Base-by-base conservation (phyloP, 768 basidiomycete genomes). In the Agrocybe chaxingu region DNA sequence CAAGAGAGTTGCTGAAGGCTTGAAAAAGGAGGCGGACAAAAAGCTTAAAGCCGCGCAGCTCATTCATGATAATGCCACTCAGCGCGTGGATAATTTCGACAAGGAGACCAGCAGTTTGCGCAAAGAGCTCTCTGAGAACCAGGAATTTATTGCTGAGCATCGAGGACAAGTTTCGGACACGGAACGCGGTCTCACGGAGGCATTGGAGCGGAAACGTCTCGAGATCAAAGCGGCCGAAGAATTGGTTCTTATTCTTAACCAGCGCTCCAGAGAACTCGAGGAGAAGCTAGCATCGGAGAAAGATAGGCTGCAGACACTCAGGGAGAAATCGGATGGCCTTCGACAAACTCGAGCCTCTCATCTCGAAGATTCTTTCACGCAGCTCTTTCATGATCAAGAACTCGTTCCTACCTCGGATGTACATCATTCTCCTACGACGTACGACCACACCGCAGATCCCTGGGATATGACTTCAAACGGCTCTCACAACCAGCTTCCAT, bases 1-100 rank as follows among this genome's bases (percentile, higher is more conserved):
- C 47, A 89, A 87, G 67, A 85, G 96, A 31, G 73, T 73, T 29
- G 92, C 93, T 8, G 97, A 99, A 68, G 74, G 80, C 45, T 68
- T 75, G 45, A 88, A 84, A 63, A 79, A 84, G 40, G 95, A 98
- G 42, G 92, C 87, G 3, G 96, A 98, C 69, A 93, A 90, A 73
- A 85, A 85, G 57, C 76, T 95, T 52, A 88, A 84, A 59, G 73
- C 77, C n/a, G 82, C 81, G 11, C 82, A 84, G 63, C 74, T 62
- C 38, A 71, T 78, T 53, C 80, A 86, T 32, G 85, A 89, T 60
- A 83, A 75, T 48, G 79, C 86, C 0, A 72, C 66, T 16, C 76
- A 75, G 58, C 75, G 79, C 37, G 76, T 87, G 62, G 77, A 79
- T 30, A 70, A 75, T 52, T 71, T 89, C 48, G 80, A 84, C 53